These are phyloP conservation scores for Diversispora epigaea DNA, from an alignment of 192 early-diverging fungal genomes.

Conservation along the genomic window DNA sequence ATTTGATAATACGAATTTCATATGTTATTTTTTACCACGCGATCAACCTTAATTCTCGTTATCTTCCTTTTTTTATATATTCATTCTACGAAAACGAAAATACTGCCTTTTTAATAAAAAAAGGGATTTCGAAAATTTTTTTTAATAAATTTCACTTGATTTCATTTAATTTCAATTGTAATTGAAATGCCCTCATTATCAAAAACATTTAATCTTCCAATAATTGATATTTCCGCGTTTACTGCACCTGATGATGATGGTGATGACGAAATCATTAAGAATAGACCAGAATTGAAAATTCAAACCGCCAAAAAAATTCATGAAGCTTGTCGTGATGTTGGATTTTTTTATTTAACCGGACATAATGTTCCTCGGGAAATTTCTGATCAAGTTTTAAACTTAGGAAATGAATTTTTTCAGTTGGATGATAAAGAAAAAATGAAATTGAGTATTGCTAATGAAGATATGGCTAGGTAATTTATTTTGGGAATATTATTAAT, in stretches of 20 bases:
- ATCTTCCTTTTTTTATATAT: too few species aligned
- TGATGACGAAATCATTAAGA: not conserved
- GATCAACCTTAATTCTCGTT: too few species aligned
- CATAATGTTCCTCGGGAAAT: conserved; percentile 43
- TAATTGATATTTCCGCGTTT: conserved; percentile 26
- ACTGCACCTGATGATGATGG: conserved; percentile 1
- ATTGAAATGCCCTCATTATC: too few species aligned
- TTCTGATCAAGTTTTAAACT: conserved; percentile 31
- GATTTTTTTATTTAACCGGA: conserved; percentile 50
- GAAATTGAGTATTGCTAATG: conserved; percentile 42
- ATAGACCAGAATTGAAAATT: not conserved
- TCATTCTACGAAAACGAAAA: too few species aligned
- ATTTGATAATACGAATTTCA: too few species aligned
- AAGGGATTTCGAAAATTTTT: too few species aligned
- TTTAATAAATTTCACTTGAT: too few species aligned
- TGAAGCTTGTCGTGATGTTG: conserved; percentile 42
- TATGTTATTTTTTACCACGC: too few species aligned
- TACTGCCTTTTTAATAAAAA: too few species aligned
- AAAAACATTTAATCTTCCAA: not conserved
- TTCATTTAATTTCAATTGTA: too few species aligned
- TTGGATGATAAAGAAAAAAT: conserved; percentile 36
- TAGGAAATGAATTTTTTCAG: conserved; percentile 50
- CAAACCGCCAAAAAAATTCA: conserved; percentile 38
- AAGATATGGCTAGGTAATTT: conserved; percentile 41
- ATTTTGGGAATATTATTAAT: not conserved